Evolutionary conservation across 176 grass and related monocot genomes (phyloP).

Genomic region (Triticum timopheevii): DNA sequence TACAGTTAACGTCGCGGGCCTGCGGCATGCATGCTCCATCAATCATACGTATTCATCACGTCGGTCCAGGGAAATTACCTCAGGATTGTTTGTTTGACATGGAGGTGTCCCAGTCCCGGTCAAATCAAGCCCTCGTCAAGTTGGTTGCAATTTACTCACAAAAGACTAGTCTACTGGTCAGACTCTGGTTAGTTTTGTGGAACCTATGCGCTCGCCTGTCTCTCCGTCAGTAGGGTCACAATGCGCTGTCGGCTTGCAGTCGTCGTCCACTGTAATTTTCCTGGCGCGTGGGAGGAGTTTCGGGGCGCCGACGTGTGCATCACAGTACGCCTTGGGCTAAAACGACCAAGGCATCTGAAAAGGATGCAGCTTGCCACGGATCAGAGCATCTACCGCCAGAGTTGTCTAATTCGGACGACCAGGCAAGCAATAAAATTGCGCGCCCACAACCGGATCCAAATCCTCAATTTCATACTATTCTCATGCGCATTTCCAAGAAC

Average conservation of each 20-base stretch:
- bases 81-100: background rate
- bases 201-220: background rate
- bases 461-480: too few species aligned
- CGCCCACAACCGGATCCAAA: too few species aligned
- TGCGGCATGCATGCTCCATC: background rate
- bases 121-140: background rate
- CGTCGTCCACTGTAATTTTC: background rate
- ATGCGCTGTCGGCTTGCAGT: background rate
- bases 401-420: too few species aligned
- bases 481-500: too few species aligned
- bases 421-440: too few species aligned
- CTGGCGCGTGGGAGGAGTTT: too few species aligned
- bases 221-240: background rate
- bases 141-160: background rate
- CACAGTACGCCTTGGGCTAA: background rate
- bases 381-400: too few species aligned
- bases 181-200: background rate
- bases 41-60: background rate
- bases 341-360: too few species aligned
- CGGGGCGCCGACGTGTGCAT: too few species aligned
- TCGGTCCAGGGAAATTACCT: background rate
- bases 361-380: too few species aligned
- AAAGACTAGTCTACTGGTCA: background rate
- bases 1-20: background rate
- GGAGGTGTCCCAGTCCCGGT: background rate